Evolutionary conservation across 1,139 yeast species (phyloP), one percentile per base, ranked within the genome.

Genomic region (Arxiozyma slooffiae): DNA sequence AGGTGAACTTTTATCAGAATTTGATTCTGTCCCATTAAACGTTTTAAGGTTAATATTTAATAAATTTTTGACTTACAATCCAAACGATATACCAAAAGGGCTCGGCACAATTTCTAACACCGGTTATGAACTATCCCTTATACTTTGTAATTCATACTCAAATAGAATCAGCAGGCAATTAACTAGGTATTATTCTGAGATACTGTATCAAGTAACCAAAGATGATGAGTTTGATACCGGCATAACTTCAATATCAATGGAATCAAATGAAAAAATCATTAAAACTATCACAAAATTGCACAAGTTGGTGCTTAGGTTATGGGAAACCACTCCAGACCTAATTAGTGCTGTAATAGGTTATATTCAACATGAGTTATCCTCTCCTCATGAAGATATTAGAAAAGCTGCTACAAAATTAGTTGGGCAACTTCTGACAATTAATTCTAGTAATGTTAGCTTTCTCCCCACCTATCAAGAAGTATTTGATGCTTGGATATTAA

Each of bases 161-260:
- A 95, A 86, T 57, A 72, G 90, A 55, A 76, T 90, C 77, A 80
- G 94, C 14, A 77, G 95, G 55, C 81, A 81, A 57, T 75, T 86
- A 30, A 86, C 95, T 5, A 90, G 83, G 61, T 83, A 82, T 60
- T 85, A 88, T 57, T 82, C 95, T 0, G 96, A 87, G 60, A 72
- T 82, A 55, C 67, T 89, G 5, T 80, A 80, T 58, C 83, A 80
- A 42, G 69, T 72, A 30, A 58, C 70, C 2, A 63, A 62, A 6
- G 63, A 60, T 22, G 69, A 69, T 17, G 62, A 57, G 36, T 55
- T 59, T 8, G 53, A 41, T 41, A 52, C 50, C 21, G 26, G 38
- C n/a, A 7, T 14, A 11, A 30, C 38, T 5, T 16, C 44, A 24
- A 17, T 20, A 6, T 52, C 57, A 18, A 62, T 57, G 23, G 67